A percentile compares a stretch with the other conserved stretches of the same genome.
phyloP scores from a whole-genome alignment of 345 rosid genomes.

The Boechera divaricarpa region DNA sequence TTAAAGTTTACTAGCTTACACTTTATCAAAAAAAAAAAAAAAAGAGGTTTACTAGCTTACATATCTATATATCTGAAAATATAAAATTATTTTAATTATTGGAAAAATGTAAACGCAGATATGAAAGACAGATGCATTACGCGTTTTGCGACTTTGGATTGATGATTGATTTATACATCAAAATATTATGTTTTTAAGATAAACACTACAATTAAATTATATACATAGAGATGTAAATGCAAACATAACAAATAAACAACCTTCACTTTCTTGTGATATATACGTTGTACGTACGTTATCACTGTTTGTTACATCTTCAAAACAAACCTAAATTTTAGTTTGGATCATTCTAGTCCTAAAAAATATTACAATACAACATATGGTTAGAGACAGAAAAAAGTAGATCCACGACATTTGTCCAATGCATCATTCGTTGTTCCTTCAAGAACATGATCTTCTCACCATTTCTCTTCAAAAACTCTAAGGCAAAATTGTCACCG shows the following conservation, averaged over 20 bases:
- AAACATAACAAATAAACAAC: neutral
- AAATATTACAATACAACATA: constrained; percentile 41
- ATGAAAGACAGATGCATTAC: neutral
- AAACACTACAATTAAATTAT: neutral
- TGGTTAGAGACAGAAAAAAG: constrained; percentile 47
- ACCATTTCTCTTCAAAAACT: constrained; percentile 45
- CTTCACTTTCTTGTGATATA: neutral
- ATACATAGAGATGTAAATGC: neutral
- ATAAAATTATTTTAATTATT: neutral
- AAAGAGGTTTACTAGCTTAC: too few species aligned
- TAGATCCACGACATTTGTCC: constrained; percentile 51
- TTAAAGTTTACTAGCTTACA: neutral
- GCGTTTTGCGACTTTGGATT: neutral
- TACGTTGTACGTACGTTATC: neutral
- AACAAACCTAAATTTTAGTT: neutral
- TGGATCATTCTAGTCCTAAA: constrained; percentile 19
- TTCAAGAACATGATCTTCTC: constrained; percentile 33
- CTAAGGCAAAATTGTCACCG: neutral
- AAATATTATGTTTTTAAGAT: neutral
- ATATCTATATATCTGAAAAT: neutral
- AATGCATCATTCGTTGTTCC: constrained; percentile 41
- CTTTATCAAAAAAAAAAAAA: too few species aligned
- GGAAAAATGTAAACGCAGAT: neutral
- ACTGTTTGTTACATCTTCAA: neutral
- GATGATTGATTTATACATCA: neutral